Conservation (phyloP, 768 basidiomycete species). For the Rhizopogon vulgaris region DNA sequence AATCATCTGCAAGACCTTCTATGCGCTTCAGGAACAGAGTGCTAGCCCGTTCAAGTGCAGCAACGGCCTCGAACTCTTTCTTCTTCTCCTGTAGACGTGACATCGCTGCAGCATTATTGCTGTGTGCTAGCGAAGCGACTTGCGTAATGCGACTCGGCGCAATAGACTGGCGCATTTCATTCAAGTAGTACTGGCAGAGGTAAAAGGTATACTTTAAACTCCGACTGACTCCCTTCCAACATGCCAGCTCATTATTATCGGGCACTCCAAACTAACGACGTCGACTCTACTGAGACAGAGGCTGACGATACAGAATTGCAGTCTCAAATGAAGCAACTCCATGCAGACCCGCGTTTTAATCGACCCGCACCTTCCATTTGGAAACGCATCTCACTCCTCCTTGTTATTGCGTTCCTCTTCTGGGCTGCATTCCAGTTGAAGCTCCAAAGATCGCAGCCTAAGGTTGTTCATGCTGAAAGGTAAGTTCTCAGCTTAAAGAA, state of each 20-base stretch:
- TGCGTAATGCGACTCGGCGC: conserved; percentile 47
- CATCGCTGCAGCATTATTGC: conserved; percentile 41
- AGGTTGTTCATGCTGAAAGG: conserved; percentile 61
- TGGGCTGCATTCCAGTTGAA: conserved; percentile 37
- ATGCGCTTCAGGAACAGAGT: conserved; percentile 61
- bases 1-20: conserved; percentile 66
- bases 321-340: not conserved
- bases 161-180: conserved; percentile 49
- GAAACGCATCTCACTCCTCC: conserved; percentile 41
- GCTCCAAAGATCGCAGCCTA: conserved; percentile 24
- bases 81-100: conserved; percentile 72
- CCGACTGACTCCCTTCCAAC: not conserved
- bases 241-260: not conserved
- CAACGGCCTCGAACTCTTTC: conserved; percentile 73
- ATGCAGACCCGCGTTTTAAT: conserved; percentile 30
- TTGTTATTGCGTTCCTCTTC: conserved; percentile 34
- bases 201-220: not conserved
- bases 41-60: conserved; percentile 62
- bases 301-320: not conserved
- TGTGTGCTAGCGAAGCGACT: conserved; percentile 28
- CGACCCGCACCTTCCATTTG: conserved; percentile 35
- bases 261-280: not conserved
- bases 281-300: not conserved
- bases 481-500: conserved; percentile 24
- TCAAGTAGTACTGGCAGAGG: too few species aligned